Evolutionary conservation across 176 grass and related monocot genomes (phyloP).

Genomic region (Triticum timopheevii): DNA sequence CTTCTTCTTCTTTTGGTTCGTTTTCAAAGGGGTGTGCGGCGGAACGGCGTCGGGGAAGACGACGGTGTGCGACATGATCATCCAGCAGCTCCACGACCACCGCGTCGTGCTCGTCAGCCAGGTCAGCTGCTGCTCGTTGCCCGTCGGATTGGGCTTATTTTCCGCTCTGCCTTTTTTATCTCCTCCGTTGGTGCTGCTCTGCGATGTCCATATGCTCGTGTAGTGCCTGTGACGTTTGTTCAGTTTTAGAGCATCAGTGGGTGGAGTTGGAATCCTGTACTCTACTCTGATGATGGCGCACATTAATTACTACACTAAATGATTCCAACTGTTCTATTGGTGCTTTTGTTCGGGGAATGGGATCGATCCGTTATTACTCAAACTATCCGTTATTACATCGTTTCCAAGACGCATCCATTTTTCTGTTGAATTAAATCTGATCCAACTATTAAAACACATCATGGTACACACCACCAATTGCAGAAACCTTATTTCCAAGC

Average conservation of each 20-base stretch:
- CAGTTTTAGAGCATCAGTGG: not conserved
- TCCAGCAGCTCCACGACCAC: slow-evolving; percentile 98
- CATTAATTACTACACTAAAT: not conserved
- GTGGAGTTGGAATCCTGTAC: not conserved
- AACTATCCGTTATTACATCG: too few species aligned
- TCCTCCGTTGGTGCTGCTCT: not conserved
- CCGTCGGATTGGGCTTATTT: not conserved
- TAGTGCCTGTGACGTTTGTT: not conserved
- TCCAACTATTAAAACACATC: not conserved
- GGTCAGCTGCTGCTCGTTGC: slow-evolving; percentile 32
- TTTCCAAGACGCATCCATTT: not conserved
- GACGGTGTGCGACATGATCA: slow-evolving; percentile 99
- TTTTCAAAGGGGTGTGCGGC: slow-evolving; percentile 60
- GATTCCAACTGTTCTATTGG: not conserved
- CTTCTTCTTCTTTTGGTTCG: not conserved
- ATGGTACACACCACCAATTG: not conserved
- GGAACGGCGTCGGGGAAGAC: slow-evolving; percentile 99
- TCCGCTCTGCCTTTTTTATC: not conserved
- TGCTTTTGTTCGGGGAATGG: not conserved
- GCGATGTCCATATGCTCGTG: not conserved
- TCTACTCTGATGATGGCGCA: not conserved
- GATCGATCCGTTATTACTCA: too few species aligned
- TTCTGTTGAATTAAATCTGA: not conserved
- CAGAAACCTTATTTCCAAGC: not conserved
- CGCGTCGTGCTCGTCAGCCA: slow-evolving; percentile 77